Base-by-base conservation (phyloP, 2,329 filamentous ascomycete species). In the Alternaria gaisen region DNA sequence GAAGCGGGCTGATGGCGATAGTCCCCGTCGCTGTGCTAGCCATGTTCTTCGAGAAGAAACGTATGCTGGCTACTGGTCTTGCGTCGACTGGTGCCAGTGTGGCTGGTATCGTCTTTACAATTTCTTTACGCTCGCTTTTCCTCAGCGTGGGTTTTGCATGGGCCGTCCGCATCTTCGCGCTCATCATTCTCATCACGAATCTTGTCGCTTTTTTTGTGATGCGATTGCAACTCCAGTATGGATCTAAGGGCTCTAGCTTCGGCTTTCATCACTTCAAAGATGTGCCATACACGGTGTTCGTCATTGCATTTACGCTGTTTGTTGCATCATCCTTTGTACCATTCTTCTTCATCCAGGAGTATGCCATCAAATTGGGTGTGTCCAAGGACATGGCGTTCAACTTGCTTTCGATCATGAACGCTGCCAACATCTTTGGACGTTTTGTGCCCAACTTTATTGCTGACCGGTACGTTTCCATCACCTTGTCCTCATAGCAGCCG, bases 381-480 rank as follows among this genome's bases (percentile, higher is more conserved):
- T 47, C 53, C 52, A 69, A 80, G 3, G 80, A 83, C 0, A 77
- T 90, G 2, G 85, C 86, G 0, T 88, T 86, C 66, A 91, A 90
- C 67, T 79, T 91, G n/a, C 77, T 91, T 6, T 83, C 88, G 3
- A 87, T 91, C 61, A 80, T 90, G 61, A 91, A 91, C 68, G 87
- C 83, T 0, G 85, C 87, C 5, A 75, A 71, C 51, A 70, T 75
- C 8, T 79, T 82, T 72, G 81, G 81, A 9, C 77, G 80, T 8
- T 77, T 81, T 50, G 70, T 81, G 6, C 80, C 80, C 0, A 81
- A 81, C 46, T 73, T 74, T 43, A 63, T 82, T 12, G 80, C 79
- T 14, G 80, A 82, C 60, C 71, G 51, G 64, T 63, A 53, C 30
- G 61, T 51, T 16, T 18, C 3, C n/a, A 16, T n/a, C 30, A 28